Base-by-base conservation (phyloP, 352 stramenopile species). In the Pythium dissotocum region DNA sequence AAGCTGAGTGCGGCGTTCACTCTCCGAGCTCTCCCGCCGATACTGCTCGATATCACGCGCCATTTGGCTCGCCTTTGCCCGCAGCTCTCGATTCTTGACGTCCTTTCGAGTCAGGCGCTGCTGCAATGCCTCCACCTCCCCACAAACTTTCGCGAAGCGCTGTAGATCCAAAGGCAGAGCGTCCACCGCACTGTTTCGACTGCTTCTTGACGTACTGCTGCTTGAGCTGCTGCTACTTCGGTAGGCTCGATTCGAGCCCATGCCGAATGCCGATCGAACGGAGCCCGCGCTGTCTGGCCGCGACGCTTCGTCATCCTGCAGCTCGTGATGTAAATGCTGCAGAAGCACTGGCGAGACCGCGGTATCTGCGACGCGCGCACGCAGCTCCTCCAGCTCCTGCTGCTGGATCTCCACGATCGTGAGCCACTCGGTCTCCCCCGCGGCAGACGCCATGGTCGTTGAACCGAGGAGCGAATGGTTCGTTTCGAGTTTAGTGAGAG, bases 361-460 rank as follows among this genome's bases (percentile, higher is more conserved):
- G 26, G 35, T 3, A 18, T 53, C 46, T 53, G 55, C 49, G 16
- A 77, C 21, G 51, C 63, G 61, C 18, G 58, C 44, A n/a, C 75
- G 72, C 44, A 86, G 64, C 12, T 67, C 44, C 59, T 85, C 71
- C 40, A 86, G 78, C 76, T 87, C 71, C 36, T 53, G 74, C 70
- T 87, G 81, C 67, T 85, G 81, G 7, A 42, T 61, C 67, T 86
- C 79, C 24, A 86, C 56, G 40, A 86, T 71, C 24, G 65, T 58
- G 42, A 82, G 69, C 77, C 73, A 85, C 61, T 84, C 70, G 8
- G 30, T 32, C 13, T 38, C 46, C 13, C 9, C 7, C 28, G 42
- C 18, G 18, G 16, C 42, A 24, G 35, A 28, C 57, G 57, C 24
- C 44, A 48, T 63, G 7, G 28, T 10, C 32, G 14, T 62, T 33